Conservation (phyloP, 2,329 filamentous ascomycete species). For the Paracorniculantispora psalliotae region DNA sequence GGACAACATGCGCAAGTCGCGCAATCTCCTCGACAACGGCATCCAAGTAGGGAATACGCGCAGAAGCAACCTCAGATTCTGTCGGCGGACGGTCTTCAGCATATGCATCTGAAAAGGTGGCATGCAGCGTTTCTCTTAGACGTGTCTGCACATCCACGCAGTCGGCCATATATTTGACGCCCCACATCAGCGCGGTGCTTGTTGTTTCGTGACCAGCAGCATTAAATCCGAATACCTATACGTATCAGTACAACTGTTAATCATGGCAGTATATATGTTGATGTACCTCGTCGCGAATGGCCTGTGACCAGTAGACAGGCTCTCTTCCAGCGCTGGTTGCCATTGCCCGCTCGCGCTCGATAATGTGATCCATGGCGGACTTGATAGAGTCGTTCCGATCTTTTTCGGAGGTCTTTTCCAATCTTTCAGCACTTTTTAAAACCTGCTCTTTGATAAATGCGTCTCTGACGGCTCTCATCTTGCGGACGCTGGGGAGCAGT, state of each 20-base stretch:
- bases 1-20: conserved; percentile 18
- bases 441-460: conserved; percentile 13
- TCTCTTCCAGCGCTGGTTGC: conserved; percentile 25
- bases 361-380: conserved; percentile 29
- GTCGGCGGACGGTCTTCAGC: conserved; percentile 20
- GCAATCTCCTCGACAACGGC: conserved; percentile 29
- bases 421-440: not conserved
- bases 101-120: conserved; percentile 15
- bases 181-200: conserved; percentile 23
- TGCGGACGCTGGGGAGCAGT: not conserved
- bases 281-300: conserved; percentile 26
- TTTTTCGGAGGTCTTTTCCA: not conserved
- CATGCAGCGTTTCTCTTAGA: conserved; percentile 20
- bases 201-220: conserved; percentile 30
- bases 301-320: conserved; percentile 22
- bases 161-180: conserved; percentile 22
- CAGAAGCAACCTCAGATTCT: conserved; percentile 20
- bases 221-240: conserved; percentile 23
- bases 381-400: not conserved
- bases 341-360: conserved; percentile 27
- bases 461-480: not conserved
- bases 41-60: conserved; percentile 26
- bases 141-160: conserved; percentile 17
- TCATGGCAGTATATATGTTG: not conserved
- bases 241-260: not conserved